These are phyloP conservation scores for Yamadazyma scolyti DNA, from an alignment of 805 yeast genomes.

Conservation along the genomic window DNA sequence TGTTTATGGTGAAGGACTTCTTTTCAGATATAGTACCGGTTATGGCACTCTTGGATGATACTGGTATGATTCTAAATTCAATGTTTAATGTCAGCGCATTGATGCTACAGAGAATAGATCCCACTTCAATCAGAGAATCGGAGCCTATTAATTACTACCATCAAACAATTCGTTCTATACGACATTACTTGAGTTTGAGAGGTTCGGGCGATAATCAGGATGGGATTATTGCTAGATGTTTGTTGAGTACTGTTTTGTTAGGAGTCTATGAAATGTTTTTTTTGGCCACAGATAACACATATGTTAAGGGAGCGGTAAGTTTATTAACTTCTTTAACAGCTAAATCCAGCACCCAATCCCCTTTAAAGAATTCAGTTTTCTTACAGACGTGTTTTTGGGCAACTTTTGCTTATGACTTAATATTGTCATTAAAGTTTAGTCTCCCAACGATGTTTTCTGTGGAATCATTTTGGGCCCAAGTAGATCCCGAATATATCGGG, in stretches of 20 bases:
- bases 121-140: conserved; percentile 24
- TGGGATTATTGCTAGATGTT: conserved; percentile 31
- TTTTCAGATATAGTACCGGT: conserved; percentile 31
- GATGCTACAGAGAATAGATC: conserved; percentile 27
- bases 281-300: conserved; percentile 32
- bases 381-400: conserved; percentile 35
- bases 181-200: conserved; percentile 25
- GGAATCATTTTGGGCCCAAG: conserved; percentile 26
- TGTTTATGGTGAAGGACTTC: conserved; percentile 25
- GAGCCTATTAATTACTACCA: conserved; percentile 36
- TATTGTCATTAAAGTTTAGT: conserved; percentile 28
- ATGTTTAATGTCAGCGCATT: conserved; percentile 35
- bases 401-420: conserved; percentile 30
- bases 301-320: conserved; percentile 35
- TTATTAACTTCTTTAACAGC: conserved; percentile 27
- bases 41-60: conserved; percentile 35
- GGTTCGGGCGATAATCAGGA: conserved; percentile 12
- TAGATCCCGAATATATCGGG: conserved; percentile 29
- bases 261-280: conserved; percentile 38
- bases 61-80: conserved; percentile 34
- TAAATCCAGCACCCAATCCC: conserved; percentile 11
- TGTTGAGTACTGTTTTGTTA: conserved; percentile 32
- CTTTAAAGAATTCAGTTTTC: conserved; percentile 25
- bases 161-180: conserved; percentile 28
- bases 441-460: conserved; percentile 30